Percentiles rank a stretch among this genome's conserved stretches.
Conservation (phyloP, 2,329 filamentous ascomycete species). For the Colletotrichum cordylinicola region DNA sequence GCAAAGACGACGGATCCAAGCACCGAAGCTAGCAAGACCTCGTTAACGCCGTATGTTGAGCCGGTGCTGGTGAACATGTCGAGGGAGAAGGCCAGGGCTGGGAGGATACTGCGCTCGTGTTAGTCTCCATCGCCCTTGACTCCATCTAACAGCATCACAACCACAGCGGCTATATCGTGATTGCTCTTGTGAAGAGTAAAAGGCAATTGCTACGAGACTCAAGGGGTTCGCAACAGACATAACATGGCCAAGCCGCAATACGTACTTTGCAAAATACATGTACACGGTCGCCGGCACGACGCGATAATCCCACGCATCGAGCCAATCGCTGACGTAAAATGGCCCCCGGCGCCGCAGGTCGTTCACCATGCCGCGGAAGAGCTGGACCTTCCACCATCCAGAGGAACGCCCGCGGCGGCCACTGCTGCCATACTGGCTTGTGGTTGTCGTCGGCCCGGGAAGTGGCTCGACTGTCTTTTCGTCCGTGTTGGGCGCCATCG, state of each 20-base stretch:
- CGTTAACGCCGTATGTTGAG: slow-evolving; percentile 87
- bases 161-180: background rate
- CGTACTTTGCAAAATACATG: slow-evolving; percentile 94
- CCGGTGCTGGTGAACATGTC: slow-evolving; percentile 93
- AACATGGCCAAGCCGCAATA: background rate
- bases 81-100: slow-evolving; percentile 85
- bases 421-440: background rate
- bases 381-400: slow-evolving; percentile 75
- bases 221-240: background rate
- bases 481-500: background rate
- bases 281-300: slow-evolving; percentile 87
- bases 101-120: slow-evolving; percentile 69
- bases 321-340: slow-evolving; percentile 84
- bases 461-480: slow-evolving; percentile 3
- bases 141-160: background rate
- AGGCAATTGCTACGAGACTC: background rate
- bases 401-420: background rate
- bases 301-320: slow-evolving; percentile 88
- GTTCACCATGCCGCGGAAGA: slow-evolving; percentile 81
- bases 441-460: background rate
- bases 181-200: background rate
- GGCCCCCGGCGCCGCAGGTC: slow-evolving; percentile 78
- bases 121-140: slow-evolving; percentile 3
- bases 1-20: slow-evolving; percentile 83
- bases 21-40: slow-evolving; percentile 86